These are phyloP conservation scores for Anthostomella pinea DNA, from an alignment of 2,329 filamentous ascomycete species.

Conservation along the genomic window DNA sequence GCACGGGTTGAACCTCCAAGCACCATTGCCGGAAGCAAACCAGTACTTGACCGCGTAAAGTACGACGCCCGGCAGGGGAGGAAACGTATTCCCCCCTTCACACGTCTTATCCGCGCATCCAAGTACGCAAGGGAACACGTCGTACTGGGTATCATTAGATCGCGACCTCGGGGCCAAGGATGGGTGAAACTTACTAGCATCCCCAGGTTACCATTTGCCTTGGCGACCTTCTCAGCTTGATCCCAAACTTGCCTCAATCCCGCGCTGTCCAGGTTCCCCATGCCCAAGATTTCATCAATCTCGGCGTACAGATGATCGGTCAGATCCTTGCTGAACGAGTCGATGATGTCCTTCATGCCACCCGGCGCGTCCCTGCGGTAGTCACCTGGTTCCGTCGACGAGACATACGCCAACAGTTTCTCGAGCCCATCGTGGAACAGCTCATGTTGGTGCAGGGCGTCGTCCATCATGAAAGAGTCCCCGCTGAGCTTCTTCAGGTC, in stretches of 20 bases:
- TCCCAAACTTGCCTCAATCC: slow-evolving; percentile 15
- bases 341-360: slow-evolving; percentile 26
- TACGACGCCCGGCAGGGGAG: slow-evolving; percentile 18
- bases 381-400: slow-evolving; percentile 20
- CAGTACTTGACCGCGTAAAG: slow-evolving; percentile 26
- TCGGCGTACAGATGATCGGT: slow-evolving; percentile 30
- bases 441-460: slow-evolving; percentile 33
- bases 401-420: slow-evolving; percentile 25
- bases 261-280: slow-evolving; percentile 19
- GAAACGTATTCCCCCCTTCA: slow-evolving; percentile 24
- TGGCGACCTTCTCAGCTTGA: slow-evolving; percentile 15
- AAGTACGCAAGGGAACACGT: slow-evolving; percentile 22
- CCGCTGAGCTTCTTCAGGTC: slow-evolving; percentile 30
- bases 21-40: slow-evolving; percentile 22
- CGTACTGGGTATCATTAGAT: too few relatives aligned
- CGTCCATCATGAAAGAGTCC: slow-evolving; percentile 30
- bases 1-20: slow-evolving; percentile 29
- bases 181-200: slow-evolving; percentile 16
- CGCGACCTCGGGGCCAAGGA: too few relatives aligned
- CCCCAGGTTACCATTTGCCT: slow-evolving; percentile 10
- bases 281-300: slow-evolving; percentile 25
- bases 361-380: slow-evolving; percentile 22
- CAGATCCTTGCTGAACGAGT: slow-evolving; percentile 22
- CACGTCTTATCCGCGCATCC: slow-evolving; percentile 25
- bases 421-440: slow-evolving; percentile 31